Evolutionary conservation across 176 grass and related monocot genomes (phyloP), one percentile per base, ranked within the genome.

Genomic region (Panicum miliaceum): DNA sequence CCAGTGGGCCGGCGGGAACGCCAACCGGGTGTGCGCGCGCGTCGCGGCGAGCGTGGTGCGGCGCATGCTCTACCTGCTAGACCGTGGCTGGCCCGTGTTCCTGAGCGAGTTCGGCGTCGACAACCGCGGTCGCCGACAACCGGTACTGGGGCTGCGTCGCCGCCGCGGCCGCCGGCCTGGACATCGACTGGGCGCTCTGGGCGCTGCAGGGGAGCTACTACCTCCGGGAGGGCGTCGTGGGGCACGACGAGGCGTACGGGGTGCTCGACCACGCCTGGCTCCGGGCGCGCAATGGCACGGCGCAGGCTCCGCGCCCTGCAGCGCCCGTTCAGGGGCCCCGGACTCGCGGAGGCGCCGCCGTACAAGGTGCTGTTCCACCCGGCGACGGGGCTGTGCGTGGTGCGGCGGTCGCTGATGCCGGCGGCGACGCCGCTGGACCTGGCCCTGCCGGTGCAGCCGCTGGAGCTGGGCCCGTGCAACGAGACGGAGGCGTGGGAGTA

Each of bases 181-280:
- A 95, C 80, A 85, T 98, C 5, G 96, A 98, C 73, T 98, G 93
- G 96, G 96, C 89, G 64, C 51, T 98, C 35, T 98, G 96, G 96
- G 64, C 89, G 40, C 76, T 98, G 79, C 93, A 93, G 83, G 93
- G 96, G 27, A 98, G 75, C 68, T 98, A 98, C 84, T 98, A 95
- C 57, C 74, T 95, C 52, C 88, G 93, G 11, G 67, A 95, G 87
- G 93, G 96, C 26, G 56, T 78, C 3, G 61, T 69, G 0, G 93
- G 83, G 16, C 80, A 75, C 7, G 93, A 91, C 40, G 91, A 94
- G 89, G 65, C 69, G 4, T 95, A 95, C 81, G 96, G 93, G 15
- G 80, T 94, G 41, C 78, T 98, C 16, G 79, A 89, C 40, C 42
- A 64, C 32, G 85, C 85, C 0, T 95, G 93, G 96, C 19, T 23